Percentiles rank a stretch among this genome's conserved stretches.
These are phyloP conservation scores for Xenosphaeropsis pyriputrescens DNA, from an alignment of 2,329 filamentous ascomycete species.

Conservation along the genomic window DNA sequence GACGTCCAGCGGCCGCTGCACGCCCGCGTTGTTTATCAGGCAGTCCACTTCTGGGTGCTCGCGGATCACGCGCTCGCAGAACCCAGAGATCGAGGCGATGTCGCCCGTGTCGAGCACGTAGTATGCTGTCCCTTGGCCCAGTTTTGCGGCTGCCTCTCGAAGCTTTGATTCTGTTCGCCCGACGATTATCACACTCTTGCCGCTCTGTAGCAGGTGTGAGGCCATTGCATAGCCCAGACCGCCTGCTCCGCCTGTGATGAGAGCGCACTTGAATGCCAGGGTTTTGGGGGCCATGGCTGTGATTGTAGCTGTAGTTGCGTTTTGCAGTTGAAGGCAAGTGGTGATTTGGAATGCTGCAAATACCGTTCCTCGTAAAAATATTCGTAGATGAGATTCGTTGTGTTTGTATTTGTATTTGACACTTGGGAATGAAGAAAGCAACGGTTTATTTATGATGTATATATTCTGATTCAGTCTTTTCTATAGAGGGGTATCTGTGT, in stretches of 20 bases:
- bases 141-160: constrained; percentile 22
- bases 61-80: constrained; percentile 26
- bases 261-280: constrained; percentile 26
- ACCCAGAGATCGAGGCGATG: constrained; percentile 24
- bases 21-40: constrained; percentile 42
- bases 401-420: no score
- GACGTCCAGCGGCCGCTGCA: constrained; percentile 36
- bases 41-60: constrained; percentile 41
- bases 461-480: no score
- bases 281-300: constrained; percentile 8
- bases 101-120: constrained; percentile 36
- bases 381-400: no score
- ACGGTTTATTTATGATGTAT: no score
- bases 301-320: no score
- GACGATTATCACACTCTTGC: constrained; percentile 35
- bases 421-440: no score
- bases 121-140: constrained; percentile 29
- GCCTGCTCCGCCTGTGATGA: constrained; percentile 34
- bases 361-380: no score
- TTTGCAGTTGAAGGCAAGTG: no score
- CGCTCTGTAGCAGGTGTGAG: constrained; percentile 26
- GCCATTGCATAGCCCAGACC: constrained; percentile 35
- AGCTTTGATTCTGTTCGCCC: constrained; percentile 40
- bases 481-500: no score
- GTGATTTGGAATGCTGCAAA: no score